These are phyloP conservation scores for Pseudogymnoascus sp. DNA, from an alignment of 2,329 filamentous ascomycete species.

Conservation along the genomic window DNA sequence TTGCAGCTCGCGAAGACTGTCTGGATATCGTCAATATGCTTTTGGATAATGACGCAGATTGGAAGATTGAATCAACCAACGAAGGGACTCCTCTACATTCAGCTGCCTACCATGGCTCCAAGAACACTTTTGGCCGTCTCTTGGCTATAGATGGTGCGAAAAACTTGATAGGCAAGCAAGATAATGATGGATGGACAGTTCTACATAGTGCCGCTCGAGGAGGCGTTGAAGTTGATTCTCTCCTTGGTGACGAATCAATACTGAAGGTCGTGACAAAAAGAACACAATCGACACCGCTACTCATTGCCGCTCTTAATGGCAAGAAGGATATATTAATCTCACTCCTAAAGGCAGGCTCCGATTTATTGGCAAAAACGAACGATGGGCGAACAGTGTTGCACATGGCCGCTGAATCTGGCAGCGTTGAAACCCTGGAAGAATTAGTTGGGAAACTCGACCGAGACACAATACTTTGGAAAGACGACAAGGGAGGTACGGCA, in stretches of 20 bases:
- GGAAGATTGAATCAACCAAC: background rate
- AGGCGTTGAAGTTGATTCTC: background rate
- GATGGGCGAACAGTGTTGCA: background rate
- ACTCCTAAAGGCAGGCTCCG: background rate
- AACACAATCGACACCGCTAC: background rate
- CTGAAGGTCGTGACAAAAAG: background rate
- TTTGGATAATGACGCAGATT: background rate
- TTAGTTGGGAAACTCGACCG: background rate
- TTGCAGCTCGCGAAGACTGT: background rate
- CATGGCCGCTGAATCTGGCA: constrained; percentile 4
- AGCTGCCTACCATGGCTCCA: background rate
- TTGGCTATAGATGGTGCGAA: background rate
- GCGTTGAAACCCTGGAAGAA: background rate
- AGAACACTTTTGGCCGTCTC: background rate
- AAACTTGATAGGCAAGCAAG: background rate
- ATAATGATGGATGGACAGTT: background rate
- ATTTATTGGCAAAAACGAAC: background rate
- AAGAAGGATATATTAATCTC: background rate
- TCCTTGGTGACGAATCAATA: background rate
- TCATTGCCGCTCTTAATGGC: background rate
- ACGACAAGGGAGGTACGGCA: background rate
- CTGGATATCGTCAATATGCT: background rate
- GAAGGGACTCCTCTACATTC: background rate
- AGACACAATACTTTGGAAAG: background rate
- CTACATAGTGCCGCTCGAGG: background rate